These are phyloP conservation scores for Metschnikowia continentalis DNA, from an alignment of 805 yeast species.

Conservation along the genomic window DNA sequence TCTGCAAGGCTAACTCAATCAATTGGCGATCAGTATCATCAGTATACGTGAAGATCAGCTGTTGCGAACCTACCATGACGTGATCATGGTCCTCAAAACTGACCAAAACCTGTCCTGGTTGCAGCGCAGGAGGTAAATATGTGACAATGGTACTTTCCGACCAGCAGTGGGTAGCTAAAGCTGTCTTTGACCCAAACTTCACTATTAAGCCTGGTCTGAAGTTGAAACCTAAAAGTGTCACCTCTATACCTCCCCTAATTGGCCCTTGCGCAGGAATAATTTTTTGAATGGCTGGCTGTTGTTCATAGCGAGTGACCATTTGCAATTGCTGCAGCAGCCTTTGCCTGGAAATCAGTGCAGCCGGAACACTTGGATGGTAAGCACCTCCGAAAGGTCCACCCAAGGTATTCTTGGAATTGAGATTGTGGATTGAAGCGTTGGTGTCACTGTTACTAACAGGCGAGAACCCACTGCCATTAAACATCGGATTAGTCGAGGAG, in stretches of 20 bases:
- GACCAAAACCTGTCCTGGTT: constrained; percentile 88
- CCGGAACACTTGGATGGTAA: background rate
- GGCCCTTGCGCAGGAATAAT: constrained; percentile 96
- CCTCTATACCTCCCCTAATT: constrained; percentile 92
- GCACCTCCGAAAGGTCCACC: constrained; percentile 1
- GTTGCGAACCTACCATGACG: constrained; percentile 31
- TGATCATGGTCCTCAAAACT: constrained; percentile 59
- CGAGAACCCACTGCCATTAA: constrained; percentile 39
- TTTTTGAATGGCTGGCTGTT: constrained; percentile 54
- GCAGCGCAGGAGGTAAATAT: constrained; percentile 84
- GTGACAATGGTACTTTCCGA: constrained; percentile 91
- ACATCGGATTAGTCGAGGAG: constrained; percentile 34
- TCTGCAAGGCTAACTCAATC: constrained; percentile 91
- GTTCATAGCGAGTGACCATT: constrained; percentile 9
- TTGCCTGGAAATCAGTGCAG: constrained; percentile 13
- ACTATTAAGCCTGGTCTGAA: constrained; percentile 81
- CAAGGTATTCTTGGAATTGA: constrained; percentile 6
- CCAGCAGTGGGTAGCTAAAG: constrained; percentile 92
- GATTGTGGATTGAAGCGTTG: constrained; percentile 26
- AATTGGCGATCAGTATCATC: constrained; percentile 95
- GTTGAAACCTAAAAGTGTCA: constrained; percentile 82
- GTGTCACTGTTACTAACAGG: constrained; percentile 46
- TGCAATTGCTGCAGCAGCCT: constrained; percentile 18
- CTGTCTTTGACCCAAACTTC: constrained; percentile 77
- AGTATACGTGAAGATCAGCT: constrained; percentile 78